Percentiles rank a stretch among this genome's conserved stretches.
These are phyloP conservation scores for Paratrypanosoma confusum DNA, from an alignment of 208 protist species.

Conservation along the genomic window DNA sequence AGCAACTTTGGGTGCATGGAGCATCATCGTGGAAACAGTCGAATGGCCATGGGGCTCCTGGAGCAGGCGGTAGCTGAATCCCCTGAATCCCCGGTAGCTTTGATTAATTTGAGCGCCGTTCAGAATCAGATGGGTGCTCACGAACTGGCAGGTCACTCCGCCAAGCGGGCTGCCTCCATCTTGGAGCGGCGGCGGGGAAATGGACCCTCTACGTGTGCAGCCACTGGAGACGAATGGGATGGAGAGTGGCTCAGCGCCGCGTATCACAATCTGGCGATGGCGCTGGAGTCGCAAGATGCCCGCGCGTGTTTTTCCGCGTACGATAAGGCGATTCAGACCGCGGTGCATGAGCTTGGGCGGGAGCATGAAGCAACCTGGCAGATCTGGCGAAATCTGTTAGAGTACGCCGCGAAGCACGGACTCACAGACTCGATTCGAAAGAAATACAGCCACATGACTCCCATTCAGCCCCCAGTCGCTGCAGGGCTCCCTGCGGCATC, in stretches of 20 bases:
- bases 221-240: background rate
- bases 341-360: background rate
- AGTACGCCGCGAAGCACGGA: too few relatives aligned
- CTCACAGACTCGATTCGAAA: too few relatives aligned
- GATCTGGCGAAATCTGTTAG: too few relatives aligned
- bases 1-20: slow-evolving; percentile 89
- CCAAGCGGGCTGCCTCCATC: slow-evolving; percentile 29
- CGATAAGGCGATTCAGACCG: background rate
- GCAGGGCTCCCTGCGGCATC: too few relatives aligned
- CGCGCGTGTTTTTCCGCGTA: background rate
- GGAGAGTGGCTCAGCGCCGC: slow-evolving; percentile 63
- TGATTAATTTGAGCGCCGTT: slow-evolving; percentile 85
- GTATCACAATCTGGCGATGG: slow-evolving; percentile 87
- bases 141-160: slow-evolving; percentile 65
- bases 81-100: slow-evolving; percentile 63
- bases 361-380: too few relatives aligned
- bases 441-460: too few relatives aligned
- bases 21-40: slow-evolving; percentile 71
- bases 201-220: background rate
- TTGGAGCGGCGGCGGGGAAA: slow-evolving; percentile 3
- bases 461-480: too few relatives aligned
- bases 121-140: slow-evolving; percentile 66
- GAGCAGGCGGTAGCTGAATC: slow-evolving; percentile 64
- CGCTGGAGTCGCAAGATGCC: slow-evolving; percentile 63
- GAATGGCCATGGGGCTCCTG: slow-evolving; percentile 60